Base-by-base conservation (phyloP, 1,284 basidiomycete genomes). In the Tilletia horrida region DNA sequence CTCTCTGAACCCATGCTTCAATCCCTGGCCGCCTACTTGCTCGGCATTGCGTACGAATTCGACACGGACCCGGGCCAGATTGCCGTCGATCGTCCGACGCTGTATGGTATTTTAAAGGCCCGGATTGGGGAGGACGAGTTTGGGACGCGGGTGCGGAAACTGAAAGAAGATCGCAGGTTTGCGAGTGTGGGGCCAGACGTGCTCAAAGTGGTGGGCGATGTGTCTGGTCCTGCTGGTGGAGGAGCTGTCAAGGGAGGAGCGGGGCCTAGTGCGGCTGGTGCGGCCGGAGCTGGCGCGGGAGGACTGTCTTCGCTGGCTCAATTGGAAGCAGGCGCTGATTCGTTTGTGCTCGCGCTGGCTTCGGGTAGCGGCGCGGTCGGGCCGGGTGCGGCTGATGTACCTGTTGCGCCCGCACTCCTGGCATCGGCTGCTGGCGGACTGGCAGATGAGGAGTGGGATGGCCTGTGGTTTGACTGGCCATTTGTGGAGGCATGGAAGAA, bases 401-500 rank as follows among this genome's bases (percentile, higher is more conserved):
- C 55, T 40, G 29, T 59, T 31, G 27, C 55, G 27, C 55, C 55
- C 4, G 55, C 55, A 3, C 35, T 40, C 6, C 31, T 27, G 14
- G 64, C 59, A 14, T 16, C 66, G 23, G 1, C 65, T 45, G 35
- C 35, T 6, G 68, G 40, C 7, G 61, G 21, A 21, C 2, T 68
- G 85, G 87, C 31, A 77, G 83, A 86, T 63, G 82, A 84, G 66
- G 87, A 87, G 70, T 90, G 91, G 73, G 88, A 88, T n/a, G 94
- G 94, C 80, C 85, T 97, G 42, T 98, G 94, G 95, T 92, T 98
- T 80, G 93, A 97, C 81, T 97, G 93, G 92, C 87, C 89, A 1
- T 98, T 97, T 83, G 89, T 97, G n/a, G 95, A 98, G 82, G 98
- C 97, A 81, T 94, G 93, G 90, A 97, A 97, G 84, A 69, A 92